Base-by-base conservation (phyloP, 805 yeast species). In the Hanseniaspora lindneri region DNA sequence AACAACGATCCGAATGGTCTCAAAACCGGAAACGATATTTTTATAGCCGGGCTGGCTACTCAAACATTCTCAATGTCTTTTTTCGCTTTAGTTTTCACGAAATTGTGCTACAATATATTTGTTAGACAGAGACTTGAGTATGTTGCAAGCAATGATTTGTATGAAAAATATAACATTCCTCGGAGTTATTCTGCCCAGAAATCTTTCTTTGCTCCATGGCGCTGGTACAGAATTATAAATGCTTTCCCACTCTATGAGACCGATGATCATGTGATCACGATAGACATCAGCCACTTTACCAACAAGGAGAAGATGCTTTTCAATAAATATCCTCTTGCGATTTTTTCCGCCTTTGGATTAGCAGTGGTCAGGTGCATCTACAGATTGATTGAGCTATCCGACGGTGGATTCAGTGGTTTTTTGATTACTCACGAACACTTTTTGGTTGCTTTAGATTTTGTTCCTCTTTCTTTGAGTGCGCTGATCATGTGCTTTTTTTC, bases 21-120 rank as follows among this genome's bases (percentile, higher is more conserved):
- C 20, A 21, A 14, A 2, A 13, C 10, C 3, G 51, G 51, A 29
- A 35, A 48, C n/a, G 2, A 37, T 17, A 21, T 81, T 42, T 82
- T 86, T 80, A 73, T 84, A 41, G 88, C 74, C 2, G 95, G 95
- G 7, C 69, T 87, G 42, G 80, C 79, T 0, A 70, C 81, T 57
- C 95, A 87, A 64, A 88, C 84, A 4, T 62, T 73, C 4, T 72
- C 84, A 4, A 81, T 87, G 80, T 56, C 72, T 2, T 48, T 77
- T 1, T 87, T 83, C 61, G 61, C 79, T 28, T 23, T 64, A 5
- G 62, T 82, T 11, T 72, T 74, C 66, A 57, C 62, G 32, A 66
- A 68, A 44, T 76, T 82, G 61, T 55, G 72, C 19, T 65, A 58
- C 56, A 62, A 66, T 30, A 63, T 73, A 21, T 69, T 62, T 47